Evolutionary conservation across 2,329 filamentous ascomycete species (phyloP), one percentile per base, ranked within the genome.

Genomic region (Chrysoporthe austroafricana): DNA sequence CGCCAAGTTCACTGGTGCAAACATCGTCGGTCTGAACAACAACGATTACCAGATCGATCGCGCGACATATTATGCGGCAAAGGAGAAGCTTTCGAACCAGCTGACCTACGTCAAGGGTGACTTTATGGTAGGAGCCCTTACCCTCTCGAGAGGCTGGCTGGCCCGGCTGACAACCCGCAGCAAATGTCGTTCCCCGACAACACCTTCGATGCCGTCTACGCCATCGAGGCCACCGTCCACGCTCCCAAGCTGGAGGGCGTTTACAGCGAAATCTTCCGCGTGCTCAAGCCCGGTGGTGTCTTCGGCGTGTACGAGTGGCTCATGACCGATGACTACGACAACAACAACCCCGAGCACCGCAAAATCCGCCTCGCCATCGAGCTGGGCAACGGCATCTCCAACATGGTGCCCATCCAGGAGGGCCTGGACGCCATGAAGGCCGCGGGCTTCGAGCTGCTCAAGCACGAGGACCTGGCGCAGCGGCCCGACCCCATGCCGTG

Each of bases 221-320:
- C 94, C 64, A 98, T 99, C 73, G 96, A 99, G 82, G 96, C 96
- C 3, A 99, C 96, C 3, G 92, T 96, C 62, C 96, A 99, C 79
- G 96, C 96, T 0, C 96, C 95, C 54, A 91, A 89, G 57, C 88
- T 98, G 8, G 91, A 94, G 76, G 94, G 93, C 68, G 94, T 97
- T 72, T 99, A 99, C 84, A 90, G 88, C 77, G 91, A 98, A 80
- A 98, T 98, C 76, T 94, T 91, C 87, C 92, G 93, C 60, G 94
- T 97, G 32, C 86, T 99, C 71, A 99, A 98, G 86, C 96, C 96
- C 26, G 96, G 96, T 69, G 95, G 96, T 79, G 85, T 93, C 63
- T 99, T 98, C 75, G 96, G 95, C 77, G 95, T 98, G 63, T 99
- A 98, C 82, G 96, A 99, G 81, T 98, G 96, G 96, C 85, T 98